Evolutionary conservation across 768 basidiomycete species (phyloP).

Genomic region (Trichaptum fuscoviolaceum): DNA sequence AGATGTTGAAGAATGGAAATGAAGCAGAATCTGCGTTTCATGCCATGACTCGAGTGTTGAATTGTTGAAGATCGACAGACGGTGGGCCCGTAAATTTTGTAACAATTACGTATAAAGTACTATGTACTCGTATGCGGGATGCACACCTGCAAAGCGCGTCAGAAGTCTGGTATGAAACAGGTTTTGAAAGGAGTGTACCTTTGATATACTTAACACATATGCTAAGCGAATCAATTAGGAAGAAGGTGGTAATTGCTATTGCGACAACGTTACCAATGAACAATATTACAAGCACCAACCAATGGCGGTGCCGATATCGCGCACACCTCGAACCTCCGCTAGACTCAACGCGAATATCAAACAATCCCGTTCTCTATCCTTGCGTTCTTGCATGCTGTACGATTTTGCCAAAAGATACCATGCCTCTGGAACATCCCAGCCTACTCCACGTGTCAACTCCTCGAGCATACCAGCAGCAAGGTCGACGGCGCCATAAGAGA

Average conservation of each 20-base stretch:
- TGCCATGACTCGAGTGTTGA: too few species aligned
- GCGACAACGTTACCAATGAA: not conserved
- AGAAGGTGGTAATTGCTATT: not conserved
- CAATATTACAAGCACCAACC: conserved; percentile 54
- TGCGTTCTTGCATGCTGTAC: conserved; percentile 67
- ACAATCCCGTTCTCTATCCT: conserved; percentile 70
- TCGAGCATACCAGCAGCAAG: conserved; percentile 78
- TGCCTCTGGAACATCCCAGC: conserved; percentile 91
- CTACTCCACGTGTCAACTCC: conserved; percentile 69
- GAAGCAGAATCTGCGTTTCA: too few species aligned
- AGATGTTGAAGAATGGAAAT: too few species aligned
- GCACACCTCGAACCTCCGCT: conserved; percentile 56
- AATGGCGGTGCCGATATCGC: conserved; percentile 56
- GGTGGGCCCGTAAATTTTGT: too few species aligned
- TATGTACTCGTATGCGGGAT: too few species aligned
- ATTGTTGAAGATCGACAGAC: too few species aligned
- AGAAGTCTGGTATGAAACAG: too few species aligned
- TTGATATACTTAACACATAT: not conserved
- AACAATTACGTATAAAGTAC: too few species aligned
- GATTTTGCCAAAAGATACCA: conserved; percentile 91
- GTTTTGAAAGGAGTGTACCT: too few species aligned
- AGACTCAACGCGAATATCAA: conserved; percentile 62
- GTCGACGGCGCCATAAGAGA: conserved; percentile 40
- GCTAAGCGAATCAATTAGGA: not conserved
- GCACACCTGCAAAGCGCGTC: too few species aligned